Evolutionary conservation across 257 asterid genomes (phyloP).

Genomic region (Prunella vulgaris): DNA sequence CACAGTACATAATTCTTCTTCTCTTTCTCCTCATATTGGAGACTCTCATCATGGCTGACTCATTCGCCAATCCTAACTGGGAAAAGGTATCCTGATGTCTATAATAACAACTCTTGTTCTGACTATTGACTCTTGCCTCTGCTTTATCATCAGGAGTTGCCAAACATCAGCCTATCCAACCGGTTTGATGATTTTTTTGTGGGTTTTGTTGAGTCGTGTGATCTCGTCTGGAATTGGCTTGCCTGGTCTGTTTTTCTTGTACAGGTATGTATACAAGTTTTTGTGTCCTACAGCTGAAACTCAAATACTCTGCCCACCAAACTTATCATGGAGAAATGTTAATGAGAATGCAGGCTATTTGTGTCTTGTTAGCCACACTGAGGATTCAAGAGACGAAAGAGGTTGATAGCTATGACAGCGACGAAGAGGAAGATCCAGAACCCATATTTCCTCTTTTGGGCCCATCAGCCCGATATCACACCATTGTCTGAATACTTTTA

Average conservation of each 20-base stretch:
- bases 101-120: not conserved
- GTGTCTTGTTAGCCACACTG: constrained; percentile 44
- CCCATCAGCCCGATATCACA: constrained; percentile 14
- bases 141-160: constrained; percentile 37
- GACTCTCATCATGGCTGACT: constrained; percentile 35
- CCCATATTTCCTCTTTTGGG: constrained; percentile 27
- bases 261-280: constrained; percentile 30
- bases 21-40: constrained; percentile 42
- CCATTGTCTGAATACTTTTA: constrained; percentile 19
- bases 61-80: constrained; percentile 41
- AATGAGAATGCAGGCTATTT: constrained; percentile 38
- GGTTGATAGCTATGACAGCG: constrained; percentile 13
- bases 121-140: not conserved
- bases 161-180: constrained; percentile 19
- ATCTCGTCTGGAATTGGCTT: constrained; percentile 32
- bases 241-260: constrained; percentile 32
- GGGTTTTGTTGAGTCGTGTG: constrained; percentile 33
- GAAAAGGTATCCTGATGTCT: constrained; percentile 28
- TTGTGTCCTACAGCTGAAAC: not conserved
- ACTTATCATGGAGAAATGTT: not conserved
- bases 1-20: constrained; percentile 40
- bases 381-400: constrained; percentile 27
- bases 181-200: constrained; percentile 35
- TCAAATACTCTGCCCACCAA: no score
- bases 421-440: constrained; percentile 19